phyloP scores from a whole-genome alignment of 768 basidiomycete species.

The Clavulina sp. region DNA sequence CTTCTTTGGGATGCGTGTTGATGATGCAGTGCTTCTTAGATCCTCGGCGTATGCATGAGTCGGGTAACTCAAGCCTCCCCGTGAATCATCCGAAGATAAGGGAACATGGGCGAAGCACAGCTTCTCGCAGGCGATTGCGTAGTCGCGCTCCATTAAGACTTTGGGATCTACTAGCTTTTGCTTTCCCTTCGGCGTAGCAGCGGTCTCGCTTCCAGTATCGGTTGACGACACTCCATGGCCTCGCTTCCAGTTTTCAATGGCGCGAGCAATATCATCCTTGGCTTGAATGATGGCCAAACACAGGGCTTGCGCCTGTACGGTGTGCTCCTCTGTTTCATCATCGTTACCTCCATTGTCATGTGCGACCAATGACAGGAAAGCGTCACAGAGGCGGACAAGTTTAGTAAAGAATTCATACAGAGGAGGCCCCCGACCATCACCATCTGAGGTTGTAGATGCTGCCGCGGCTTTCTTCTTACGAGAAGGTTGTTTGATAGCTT shows the following conservation, averaged over 20 bases:
- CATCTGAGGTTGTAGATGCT: background rate
- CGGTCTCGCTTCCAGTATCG: background rate
- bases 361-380: slow-evolving; percentile 30
- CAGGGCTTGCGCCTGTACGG: slow-evolving; percentile 27
- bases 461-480: no score
- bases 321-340: slow-evolving; percentile 21
- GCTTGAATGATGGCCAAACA: slow-evolving; percentile 37
- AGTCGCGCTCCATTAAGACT: slow-evolving; percentile 25
- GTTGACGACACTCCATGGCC: slow-evolving; percentile 4
- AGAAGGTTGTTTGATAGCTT: slow-evolving; percentile 14
- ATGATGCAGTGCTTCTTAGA: slow-evolving; percentile 20
- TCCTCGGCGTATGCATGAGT: slow-evolving; percentile 22
- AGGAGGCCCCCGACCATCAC: slow-evolving; percentile 21
- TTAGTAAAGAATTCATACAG: slow-evolving; percentile 37
- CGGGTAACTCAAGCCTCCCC: no score
- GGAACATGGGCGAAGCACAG: slow-evolving; percentile 27
- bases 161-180: slow-evolving; percentile 21
- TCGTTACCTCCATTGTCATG: slow-evolving; percentile 15
- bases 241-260: slow-evolving; percentile 26
- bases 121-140: slow-evolving; percentile 28
- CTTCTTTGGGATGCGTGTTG: slow-evolving; percentile 29
- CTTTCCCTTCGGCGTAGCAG: slow-evolving; percentile 12
- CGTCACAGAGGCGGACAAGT: slow-evolving; percentile 32
- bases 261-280: slow-evolving; percentile 31
- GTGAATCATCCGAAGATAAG: no score